phyloP scores from a whole-genome alignment of 108 stramenopile genomes.

The Cyclotella atomus region DNA sequence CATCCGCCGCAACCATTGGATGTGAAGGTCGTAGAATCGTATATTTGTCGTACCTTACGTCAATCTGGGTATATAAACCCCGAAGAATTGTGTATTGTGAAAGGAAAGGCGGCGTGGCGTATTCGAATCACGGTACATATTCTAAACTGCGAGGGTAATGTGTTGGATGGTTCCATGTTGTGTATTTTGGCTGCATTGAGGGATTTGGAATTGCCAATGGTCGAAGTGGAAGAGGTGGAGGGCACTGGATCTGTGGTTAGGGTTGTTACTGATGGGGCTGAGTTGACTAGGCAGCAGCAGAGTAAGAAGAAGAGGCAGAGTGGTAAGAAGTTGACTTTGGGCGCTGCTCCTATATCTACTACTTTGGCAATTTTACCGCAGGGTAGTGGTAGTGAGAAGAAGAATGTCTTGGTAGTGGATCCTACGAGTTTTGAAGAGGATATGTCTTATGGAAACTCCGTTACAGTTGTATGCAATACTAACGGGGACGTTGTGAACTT shows the following conservation, averaged over 20 bases:
- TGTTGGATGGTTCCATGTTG: constrained; percentile 61
- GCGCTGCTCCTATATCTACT: constrained; percentile 35
- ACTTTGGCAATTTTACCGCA: constrained; percentile 46
- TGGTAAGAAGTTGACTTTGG: constrained; percentile 40
- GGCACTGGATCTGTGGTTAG: constrained; percentile 29
- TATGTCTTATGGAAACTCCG: constrained; percentile 29
- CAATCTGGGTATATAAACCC: constrained; percentile 37
- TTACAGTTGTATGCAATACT: constrained; percentile 46
- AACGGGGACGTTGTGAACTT: constrained; percentile 33
- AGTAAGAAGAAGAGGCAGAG: constrained; percentile 13
- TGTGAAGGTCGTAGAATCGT: constrained; percentile 41
- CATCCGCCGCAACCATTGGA: constrained; percentile 29
- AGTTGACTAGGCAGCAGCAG: background rate
- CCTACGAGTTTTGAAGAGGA: constrained; percentile 50
- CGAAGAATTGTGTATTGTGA: constrained; percentile 29
- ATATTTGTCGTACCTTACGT: constrained; percentile 43
- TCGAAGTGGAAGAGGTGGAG: constrained; percentile 35
- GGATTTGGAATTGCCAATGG: constrained; percentile 69
- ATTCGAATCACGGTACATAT: constrained; percentile 59
- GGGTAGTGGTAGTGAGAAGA: too few relatives aligned
- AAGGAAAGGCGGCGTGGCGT: constrained; percentile 62
- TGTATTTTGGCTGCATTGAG: constrained; percentile 73
- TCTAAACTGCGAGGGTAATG: constrained; percentile 70
- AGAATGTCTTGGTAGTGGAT: constrained; percentile 36
- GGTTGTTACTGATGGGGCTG: constrained; percentile 9